These are phyloP conservation scores for Nitzschia sp. DNA, from an alignment of 108 stramenopile genomes.

Conservation along the genomic window DNA sequence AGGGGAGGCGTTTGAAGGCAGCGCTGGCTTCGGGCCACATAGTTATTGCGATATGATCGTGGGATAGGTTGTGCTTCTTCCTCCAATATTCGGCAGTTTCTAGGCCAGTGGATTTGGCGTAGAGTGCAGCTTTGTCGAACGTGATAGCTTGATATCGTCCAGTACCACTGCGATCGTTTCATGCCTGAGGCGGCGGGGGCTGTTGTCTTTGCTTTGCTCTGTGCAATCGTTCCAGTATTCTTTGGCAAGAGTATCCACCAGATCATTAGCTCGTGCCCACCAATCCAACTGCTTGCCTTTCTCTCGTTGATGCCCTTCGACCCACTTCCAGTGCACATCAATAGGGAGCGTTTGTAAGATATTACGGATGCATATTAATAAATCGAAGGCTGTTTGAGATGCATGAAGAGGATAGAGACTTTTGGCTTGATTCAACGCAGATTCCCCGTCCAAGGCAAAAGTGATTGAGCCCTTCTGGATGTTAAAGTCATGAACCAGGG, in stretches of 20 bases:
- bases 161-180: not conserved
- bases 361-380: not conserved
- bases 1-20: not conserved
- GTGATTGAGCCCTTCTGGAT: conserved; percentile 2
- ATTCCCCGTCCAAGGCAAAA: conserved; percentile 3
- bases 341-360: not conserved
- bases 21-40: not conserved
- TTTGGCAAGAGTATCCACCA: conserved; percentile 1
- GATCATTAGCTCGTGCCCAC: conserved; percentile 2
- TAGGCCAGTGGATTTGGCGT: not conserved
- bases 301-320: conserved; percentile 11
- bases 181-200: not conserved
- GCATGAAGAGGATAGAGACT: not conserved
- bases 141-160: not conserved
- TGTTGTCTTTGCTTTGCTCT: not conserved
- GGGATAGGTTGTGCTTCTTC: not conserved
- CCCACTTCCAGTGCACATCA: not conserved
- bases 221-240: not conserved
- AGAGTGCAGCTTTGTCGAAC: not conserved
- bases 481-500: not conserved
- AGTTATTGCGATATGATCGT: not conserved
- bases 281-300: not conserved
- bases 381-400: not conserved
- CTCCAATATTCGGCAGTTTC: not conserved
- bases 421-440: not conserved